Conservation (phyloP, 2,329 filamentous ascomycete genomes). For the Lecanicillium sp. region DNA sequence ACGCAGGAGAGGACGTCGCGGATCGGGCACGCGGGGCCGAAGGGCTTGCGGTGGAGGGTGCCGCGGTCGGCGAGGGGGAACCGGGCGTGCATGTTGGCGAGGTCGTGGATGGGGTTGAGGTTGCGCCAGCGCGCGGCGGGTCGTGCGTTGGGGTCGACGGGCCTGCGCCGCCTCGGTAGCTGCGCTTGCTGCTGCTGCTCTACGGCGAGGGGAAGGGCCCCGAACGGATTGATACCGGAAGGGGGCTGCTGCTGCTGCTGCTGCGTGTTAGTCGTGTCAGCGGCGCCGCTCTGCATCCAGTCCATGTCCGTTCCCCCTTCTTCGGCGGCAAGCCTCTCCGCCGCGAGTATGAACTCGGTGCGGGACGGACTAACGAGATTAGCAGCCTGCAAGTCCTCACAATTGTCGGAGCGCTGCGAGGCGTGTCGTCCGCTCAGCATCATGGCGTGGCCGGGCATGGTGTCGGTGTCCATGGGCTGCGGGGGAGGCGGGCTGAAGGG, state of each 20-base stretch:
- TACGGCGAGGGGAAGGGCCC: not conserved
- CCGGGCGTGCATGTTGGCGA: not conserved
- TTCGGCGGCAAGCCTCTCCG: no score
- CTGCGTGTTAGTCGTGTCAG: no score
- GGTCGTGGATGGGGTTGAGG: not conserved
- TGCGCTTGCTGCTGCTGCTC: not conserved
- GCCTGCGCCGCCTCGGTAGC: not conserved
- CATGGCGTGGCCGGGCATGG: not conserved
- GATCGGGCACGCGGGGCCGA: not conserved
- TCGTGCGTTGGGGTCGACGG: no score
- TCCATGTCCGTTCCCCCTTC: no score
- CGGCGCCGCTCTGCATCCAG: no score
- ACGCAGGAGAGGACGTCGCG: not conserved
- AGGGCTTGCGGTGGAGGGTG: no score
- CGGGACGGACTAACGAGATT: not conserved
- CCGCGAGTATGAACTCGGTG: no score
- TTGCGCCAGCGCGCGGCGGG: slow-evolving; percentile 2
- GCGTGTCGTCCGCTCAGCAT: no score
- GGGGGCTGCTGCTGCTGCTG: no score
- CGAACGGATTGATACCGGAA: not conserved
- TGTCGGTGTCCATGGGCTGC: not conserved
- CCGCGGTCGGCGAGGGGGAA: no score
- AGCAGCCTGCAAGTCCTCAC: no score
- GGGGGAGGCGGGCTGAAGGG: not conserved
- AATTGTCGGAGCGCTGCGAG: no score